Conservation (phyloP, 2,329 filamentous ascomycete species). For the Ophiostoma triangulosporum region DNA sequence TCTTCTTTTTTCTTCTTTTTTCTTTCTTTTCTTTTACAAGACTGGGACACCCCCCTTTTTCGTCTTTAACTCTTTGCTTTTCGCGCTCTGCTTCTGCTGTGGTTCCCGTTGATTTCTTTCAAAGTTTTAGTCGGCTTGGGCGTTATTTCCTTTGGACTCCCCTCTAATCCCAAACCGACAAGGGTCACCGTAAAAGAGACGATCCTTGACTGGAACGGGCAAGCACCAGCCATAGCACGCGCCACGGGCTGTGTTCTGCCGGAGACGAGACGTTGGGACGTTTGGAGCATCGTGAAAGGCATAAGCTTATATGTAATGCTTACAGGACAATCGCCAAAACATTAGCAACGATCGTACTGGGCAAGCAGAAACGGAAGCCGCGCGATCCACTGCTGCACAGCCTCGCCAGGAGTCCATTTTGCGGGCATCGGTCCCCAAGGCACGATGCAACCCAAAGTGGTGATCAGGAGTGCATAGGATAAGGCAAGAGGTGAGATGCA, state of each 20-base stretch:
- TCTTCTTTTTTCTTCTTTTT: too few relatives aligned
- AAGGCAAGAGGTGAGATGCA: not conserved
- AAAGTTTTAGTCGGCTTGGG: not conserved
- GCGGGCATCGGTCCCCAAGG: conserved; percentile 7
- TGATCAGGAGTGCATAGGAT: not conserved
- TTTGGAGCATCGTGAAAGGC: too few relatives aligned
- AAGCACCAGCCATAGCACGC: conserved; percentile 7
- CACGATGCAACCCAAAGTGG: conserved; percentile 8
- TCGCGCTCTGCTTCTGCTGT: not conserved
- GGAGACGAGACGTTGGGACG: too few relatives aligned
- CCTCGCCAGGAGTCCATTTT: not conserved
- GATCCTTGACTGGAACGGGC: conserved; percentile 5
- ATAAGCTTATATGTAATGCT: too few relatives aligned
- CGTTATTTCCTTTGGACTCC: not conserved
- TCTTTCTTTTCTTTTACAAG: too few relatives aligned
- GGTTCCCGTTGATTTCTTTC: not conserved
- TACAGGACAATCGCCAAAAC: too few relatives aligned
- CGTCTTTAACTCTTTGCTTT: not conserved
- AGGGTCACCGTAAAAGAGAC: conserved; percentile 11
- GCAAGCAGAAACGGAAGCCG: not conserved
- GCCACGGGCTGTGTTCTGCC: conserved; percentile 2
- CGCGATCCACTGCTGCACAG: not conserved
- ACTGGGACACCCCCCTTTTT: conserved; percentile 10
- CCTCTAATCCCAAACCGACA: conserved; percentile 12
- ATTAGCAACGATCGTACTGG: not conserved